These are phyloP conservation scores for Quercus rubra DNA, from an alignment of 306 rosid species.

Conservation along the genomic window DNA sequence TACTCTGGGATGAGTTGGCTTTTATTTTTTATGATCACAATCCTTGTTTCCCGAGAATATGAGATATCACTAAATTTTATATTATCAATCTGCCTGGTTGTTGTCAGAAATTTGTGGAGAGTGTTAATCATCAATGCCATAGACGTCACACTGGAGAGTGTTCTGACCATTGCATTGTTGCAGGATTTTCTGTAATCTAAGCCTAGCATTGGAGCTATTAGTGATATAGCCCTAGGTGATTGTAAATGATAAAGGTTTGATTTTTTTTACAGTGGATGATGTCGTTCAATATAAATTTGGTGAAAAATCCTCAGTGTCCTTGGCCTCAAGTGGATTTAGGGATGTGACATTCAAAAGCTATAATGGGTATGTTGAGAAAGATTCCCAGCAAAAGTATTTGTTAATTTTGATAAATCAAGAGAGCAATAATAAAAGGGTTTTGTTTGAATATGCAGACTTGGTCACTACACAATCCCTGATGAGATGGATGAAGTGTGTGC, in stretches of 20 bases:
- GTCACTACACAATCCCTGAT: conserved; percentile 87
- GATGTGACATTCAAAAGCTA: conserved; percentile 79
- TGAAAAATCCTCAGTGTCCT: conserved; percentile 68
- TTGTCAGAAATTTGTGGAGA: background rate
- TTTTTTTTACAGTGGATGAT: conserved; percentile 64
- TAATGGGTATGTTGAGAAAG: conserved; percentile 42
- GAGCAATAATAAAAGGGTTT: background rate
- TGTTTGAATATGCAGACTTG: conserved; percentile 56
- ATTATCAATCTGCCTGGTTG: background rate
- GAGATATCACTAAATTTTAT: background rate
- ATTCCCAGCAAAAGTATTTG: conserved; percentile 1
- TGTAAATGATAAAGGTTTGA: conserved; percentile 1
- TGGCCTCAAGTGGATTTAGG: conserved; percentile 62
- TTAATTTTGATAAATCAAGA: background rate
- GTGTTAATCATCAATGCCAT: background rate
- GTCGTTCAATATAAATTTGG: conserved; percentile 80
- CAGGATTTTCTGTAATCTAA: background rate
- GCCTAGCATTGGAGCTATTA: background rate
- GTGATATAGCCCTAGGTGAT: conserved; percentile 11
- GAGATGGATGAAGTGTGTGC: conserved; percentile 90
- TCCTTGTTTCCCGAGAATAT: background rate
- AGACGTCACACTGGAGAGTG: background rate
- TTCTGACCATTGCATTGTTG: background rate
- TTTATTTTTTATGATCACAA: background rate
- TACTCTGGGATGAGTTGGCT: background rate